phyloP scores from a whole-genome alignment of 169 alveolate species.

The Besnoitia besnoiti region DNA sequence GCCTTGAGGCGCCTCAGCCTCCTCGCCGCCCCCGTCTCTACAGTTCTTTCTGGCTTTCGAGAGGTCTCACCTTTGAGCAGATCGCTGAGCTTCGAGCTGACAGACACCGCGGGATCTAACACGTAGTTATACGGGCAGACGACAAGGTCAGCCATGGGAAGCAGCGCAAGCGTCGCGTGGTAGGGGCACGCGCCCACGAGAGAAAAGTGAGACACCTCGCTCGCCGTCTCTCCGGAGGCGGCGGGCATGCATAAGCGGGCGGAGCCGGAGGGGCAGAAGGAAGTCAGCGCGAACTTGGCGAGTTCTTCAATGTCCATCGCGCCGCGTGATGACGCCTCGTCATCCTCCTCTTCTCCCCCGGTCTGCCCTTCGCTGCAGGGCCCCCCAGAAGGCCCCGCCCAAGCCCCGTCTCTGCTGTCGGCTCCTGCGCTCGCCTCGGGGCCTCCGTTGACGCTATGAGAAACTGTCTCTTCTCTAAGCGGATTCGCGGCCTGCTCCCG shows the following conservation, averaged over 20 bases:
- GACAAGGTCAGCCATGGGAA: slow-evolving; percentile 20
- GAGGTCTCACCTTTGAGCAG: background rate
- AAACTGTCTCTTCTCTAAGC: too few species aligned
- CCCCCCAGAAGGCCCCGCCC: too few species aligned
- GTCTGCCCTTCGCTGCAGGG: background rate
- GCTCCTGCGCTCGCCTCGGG: too few species aligned
- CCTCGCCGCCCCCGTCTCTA: too few species aligned
- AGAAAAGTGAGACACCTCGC: background rate
- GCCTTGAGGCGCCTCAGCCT: too few species aligned
- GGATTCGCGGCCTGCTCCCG: too few species aligned
- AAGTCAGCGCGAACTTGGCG: background rate
- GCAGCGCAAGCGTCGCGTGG: slow-evolving; percentile 33
- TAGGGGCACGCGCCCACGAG: slow-evolving; percentile 30
- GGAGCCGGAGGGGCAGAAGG: background rate
- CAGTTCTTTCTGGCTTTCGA: too few species aligned
- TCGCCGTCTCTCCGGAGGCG: background rate
- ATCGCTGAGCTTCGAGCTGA: slow-evolving; percentile 28
- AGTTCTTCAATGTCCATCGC: background rate
- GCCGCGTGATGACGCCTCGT: too few species aligned
- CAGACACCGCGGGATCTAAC: slow-evolving; percentile 36
- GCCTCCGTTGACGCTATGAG: too few species aligned
- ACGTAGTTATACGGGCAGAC: slow-evolving; percentile 39
- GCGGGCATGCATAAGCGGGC: background rate
- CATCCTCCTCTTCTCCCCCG: background rate
- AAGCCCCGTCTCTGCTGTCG: too few species aligned